These are phyloP conservation scores for Candida nitratophila DNA, from an alignment of 805 yeast genomes.

Conservation along the genomic window DNA sequence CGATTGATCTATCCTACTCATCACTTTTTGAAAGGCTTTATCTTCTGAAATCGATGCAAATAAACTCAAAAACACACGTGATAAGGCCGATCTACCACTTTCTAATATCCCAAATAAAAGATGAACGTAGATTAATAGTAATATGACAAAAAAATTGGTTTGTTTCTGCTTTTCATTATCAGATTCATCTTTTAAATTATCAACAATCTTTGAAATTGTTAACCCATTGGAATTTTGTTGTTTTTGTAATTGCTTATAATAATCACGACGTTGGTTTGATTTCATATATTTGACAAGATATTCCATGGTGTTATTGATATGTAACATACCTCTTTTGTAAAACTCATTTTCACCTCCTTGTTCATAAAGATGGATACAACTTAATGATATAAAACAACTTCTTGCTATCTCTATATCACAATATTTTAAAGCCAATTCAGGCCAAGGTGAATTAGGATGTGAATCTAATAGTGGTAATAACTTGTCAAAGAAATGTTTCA, in stretches of 20 bases:
- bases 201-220: slow-evolving; percentile 29
- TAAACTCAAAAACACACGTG: slow-evolving; percentile 40
- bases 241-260: not conserved
- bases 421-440: slow-evolving; percentile 47
- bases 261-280: slow-evolving; percentile 2
- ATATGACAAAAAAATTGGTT: slow-evolving; percentile 38
- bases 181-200: slow-evolving; percentile 30
- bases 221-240: slow-evolving; percentile 4
- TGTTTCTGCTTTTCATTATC: slow-evolving; percentile 28
- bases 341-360: slow-evolving; percentile 45
- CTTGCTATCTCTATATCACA: slow-evolving; percentile 53
- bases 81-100: slow-evolving; percentile 45
- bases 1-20: slow-evolving; percentile 41
- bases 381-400: slow-evolving; percentile 48
- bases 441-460: slow-evolving; percentile 58
- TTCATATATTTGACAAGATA: slow-evolving; percentile 40
- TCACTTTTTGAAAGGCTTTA: slow-evolving; percentile 32
- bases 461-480: slow-evolving; percentile 48
- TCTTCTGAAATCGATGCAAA: slow-evolving; percentile 45
- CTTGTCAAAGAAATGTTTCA: slow-evolving; percentile 49
- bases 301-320: slow-evolving; percentile 51
- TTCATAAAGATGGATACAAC: slow-evolving; percentile 53
- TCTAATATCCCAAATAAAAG: slow-evolving; percentile 46
- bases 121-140: slow-evolving; percentile 48
- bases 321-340: slow-evolving; percentile 45